Evolutionary conservation across 805 yeast species (phyloP).

Genomic region (Nakazawaea laoshanensis): DNA sequence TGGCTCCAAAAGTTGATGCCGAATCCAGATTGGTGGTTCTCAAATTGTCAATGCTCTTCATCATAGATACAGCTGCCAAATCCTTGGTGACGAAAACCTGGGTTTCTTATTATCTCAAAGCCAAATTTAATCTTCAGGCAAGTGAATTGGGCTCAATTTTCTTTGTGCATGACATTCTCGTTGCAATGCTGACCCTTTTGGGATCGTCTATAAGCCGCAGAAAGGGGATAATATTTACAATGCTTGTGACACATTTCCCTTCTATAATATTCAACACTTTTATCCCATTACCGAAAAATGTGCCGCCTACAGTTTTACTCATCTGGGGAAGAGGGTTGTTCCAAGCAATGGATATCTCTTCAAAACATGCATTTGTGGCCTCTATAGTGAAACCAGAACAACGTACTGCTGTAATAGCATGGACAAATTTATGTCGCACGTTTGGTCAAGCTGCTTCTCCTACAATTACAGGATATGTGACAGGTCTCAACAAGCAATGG

Average conservation of each 20-base stretch:
- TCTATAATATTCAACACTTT: constrained; percentile 29
- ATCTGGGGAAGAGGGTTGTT: constrained; percentile 28
- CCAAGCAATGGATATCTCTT: constrained; percentile 39
- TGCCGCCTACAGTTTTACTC: constrained; percentile 22
- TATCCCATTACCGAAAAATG: constrained; percentile 29
- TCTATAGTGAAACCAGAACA: constrained; percentile 29
- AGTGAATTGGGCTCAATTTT: constrained; percentile 30
- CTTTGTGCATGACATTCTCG: constrained; percentile 27
- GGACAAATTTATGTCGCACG: constrained; percentile 35
- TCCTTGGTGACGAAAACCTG: constrained; percentile 36
- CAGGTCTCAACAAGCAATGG: constrained; percentile 30
- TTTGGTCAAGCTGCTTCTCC: constrained; percentile 35
- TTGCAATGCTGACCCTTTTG: constrained; percentile 30
- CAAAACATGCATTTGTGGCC: constrained; percentile 38
- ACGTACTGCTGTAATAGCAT: constrained; percentile 33
- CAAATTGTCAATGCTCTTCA: constrained; percentile 28
- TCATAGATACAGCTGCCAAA: constrained; percentile 34
- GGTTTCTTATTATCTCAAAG: constrained; percentile 34
- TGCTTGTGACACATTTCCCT: constrained; percentile 35
- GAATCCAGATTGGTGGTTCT: constrained; percentile 19
- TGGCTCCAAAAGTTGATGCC: constrained; percentile 13
- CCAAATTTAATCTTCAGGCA: constrained; percentile 25
- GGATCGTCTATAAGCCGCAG: constrained; percentile 35
- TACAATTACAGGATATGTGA: constrained; percentile 28
- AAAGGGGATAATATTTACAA: constrained; percentile 34